These are phyloP conservation scores for Candida xiaguanensis DNA, from an alignment of 805 yeast species.

Conservation along the genomic window DNA sequence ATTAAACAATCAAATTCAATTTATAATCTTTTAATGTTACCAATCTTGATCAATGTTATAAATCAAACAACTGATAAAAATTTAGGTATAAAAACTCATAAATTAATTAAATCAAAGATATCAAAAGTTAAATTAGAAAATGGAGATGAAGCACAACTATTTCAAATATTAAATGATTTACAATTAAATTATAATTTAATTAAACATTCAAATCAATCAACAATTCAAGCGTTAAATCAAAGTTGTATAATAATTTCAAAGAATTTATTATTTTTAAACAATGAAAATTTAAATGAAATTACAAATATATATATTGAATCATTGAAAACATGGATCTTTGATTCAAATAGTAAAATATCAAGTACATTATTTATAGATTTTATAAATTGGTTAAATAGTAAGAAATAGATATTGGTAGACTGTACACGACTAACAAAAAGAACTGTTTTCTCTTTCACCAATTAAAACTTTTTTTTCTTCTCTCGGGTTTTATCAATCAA, in stretches of 20 bases:
- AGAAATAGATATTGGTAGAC: constrained; percentile 16
- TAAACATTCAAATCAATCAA: constrained; percentile 45
- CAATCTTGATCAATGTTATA: constrained; percentile 59
- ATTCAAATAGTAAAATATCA: constrained; percentile 44
- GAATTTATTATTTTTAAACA: constrained; percentile 38
- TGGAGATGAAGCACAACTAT: constrained; percentile 18
- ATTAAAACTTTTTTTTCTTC: constrained; percentile 1
- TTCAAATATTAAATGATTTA: constrained; percentile 33
- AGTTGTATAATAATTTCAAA: constrained; percentile 65
- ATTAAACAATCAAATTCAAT: constrained; percentile 41
- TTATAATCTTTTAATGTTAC: constrained; percentile 41
- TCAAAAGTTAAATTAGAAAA: constrained; percentile 43
- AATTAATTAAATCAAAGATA: constrained; percentile 58
- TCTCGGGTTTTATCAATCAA: neutral
- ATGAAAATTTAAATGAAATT: constrained; percentile 37
- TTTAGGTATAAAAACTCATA: constrained; percentile 73
- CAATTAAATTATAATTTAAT: constrained; percentile 42
- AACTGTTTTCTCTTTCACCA: constrained; percentile 1
- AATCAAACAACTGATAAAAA: constrained; percentile 64
- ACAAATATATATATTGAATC: constrained; percentile 54
- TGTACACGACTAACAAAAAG: neutral
- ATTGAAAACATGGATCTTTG: constrained; percentile 58
- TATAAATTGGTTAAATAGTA: constrained; percentile 72
- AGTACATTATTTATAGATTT: constrained; percentile 69
- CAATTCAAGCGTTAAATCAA: constrained; percentile 57